Conservation (phyloP, 441 rosid genomes). For the Erodium moschatum region DNA sequence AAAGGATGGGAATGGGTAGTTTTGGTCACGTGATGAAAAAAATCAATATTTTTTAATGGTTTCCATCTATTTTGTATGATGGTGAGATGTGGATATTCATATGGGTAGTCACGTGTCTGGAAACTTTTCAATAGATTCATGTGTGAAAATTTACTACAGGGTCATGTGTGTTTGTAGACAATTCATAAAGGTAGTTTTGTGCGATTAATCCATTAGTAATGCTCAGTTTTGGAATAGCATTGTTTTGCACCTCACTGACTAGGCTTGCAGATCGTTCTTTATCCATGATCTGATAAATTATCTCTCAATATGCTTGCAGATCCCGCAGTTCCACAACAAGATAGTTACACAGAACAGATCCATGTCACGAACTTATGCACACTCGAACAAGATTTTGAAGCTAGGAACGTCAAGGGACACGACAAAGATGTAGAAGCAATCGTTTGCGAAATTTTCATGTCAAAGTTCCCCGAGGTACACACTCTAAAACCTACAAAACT, state of each 20-base stretch:
- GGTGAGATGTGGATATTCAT: too few species aligned
- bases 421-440: slow-evolving; percentile 43
- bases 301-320: slow-evolving; percentile 34
- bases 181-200: too few species aligned
- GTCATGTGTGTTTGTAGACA: too few species aligned
- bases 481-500: neutral
- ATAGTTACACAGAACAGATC: neutral
- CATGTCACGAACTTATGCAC: neutral
- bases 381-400: neutral
- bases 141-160: too few species aligned
- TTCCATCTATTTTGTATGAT: too few species aligned
- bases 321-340: slow-evolving; percentile 42
- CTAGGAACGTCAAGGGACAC: slow-evolving; percentile 8
- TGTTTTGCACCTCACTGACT: neutral
- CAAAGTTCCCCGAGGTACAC: slow-evolving; percentile 50
- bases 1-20: too few species aligned
- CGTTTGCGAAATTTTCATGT: slow-evolving; percentile 32
- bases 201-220: too few species aligned
- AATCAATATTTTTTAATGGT: too few species aligned
- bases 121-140: too few species aligned
- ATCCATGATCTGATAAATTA: slow-evolving; percentile 10
- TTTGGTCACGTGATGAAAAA: too few species aligned
- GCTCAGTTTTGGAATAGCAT: neutral
- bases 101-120: too few species aligned
- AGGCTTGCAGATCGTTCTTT: neutral